Evolutionary conservation across 495 filamentous ascomycete genomes (phyloP), one percentile per base, ranked within the genome.

Genomic region (Lepraria neglecta): DNA sequence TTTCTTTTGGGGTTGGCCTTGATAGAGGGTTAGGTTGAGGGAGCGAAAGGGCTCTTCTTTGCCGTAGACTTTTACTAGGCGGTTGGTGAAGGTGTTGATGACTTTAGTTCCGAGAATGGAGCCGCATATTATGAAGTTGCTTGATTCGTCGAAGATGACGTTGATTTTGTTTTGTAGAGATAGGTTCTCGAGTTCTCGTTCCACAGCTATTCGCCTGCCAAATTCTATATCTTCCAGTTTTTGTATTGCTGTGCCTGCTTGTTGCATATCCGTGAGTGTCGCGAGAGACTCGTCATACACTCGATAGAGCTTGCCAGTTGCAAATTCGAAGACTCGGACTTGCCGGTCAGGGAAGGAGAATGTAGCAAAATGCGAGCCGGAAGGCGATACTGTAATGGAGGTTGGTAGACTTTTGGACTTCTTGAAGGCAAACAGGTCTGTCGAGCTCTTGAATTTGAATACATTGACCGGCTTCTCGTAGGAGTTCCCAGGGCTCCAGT

Each of bases 361-460:
- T 0, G 91, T 91, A 5, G 88, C 89, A 69, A 97, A 96, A 24
- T 89, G 87, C 35, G 83, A 80, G 7, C 90, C 88, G 0, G 88
- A 87, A 0, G 92, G 90, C 0, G 92, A 96, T 46, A 99, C 81
- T 0, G 87, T 90, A 51, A 99, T 74, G n/a, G 88, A 88, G 17
- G 88, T 80, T 0, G 94, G 91, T 0, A 86, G 79, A 0, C 90
- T 92, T 70, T 96, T 97, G 46, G 90, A 81, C 73, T 91, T 97
- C 68, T 95, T 97, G 77, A 97, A 99, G 40, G 95, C 92, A 71
- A 99, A 97, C 3, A 99, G 80, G 58, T 88, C 90, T 12, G 94
- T 99, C 3, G 85, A 86, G 69, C 89, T 94, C 71, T 99, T 99
- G 68, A 87, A 87, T 52, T 88, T 79, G 69, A 95, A 99, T 19